Conservation (phyloP, 495 filamentous ascomycete genomes). For the Neurospora pannonica region DNA sequence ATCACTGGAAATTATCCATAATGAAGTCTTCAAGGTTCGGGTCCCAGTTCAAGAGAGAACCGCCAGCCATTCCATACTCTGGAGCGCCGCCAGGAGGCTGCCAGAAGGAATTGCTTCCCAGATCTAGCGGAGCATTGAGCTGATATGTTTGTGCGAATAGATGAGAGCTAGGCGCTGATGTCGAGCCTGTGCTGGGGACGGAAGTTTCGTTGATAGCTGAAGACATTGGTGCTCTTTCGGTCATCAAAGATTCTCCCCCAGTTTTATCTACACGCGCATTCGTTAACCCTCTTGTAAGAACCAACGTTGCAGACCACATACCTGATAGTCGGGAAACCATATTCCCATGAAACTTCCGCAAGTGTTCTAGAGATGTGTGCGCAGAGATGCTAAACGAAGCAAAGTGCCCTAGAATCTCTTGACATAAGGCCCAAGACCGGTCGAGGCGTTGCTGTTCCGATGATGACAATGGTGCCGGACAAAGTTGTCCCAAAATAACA, state of each 20-base stretch:
- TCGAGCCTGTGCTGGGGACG: background rate
- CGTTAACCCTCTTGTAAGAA: background rate
- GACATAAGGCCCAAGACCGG: constrained; percentile 9
- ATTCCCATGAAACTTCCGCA: constrained; percentile 12
- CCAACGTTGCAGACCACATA: background rate
- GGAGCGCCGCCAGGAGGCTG: constrained; percentile 3
- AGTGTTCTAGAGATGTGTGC: constrained; percentile 5
- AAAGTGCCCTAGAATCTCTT: constrained; percentile 9
- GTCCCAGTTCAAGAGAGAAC: constrained; percentile 12
- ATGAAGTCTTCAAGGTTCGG: constrained; percentile 8
- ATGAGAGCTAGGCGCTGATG: background rate
- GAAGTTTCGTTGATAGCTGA: background rate
- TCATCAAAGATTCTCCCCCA: background rate
- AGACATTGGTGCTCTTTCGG: background rate
- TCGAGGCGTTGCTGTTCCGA: constrained; percentile 7
- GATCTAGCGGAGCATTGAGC: background rate
- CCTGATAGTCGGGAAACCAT: constrained; percentile 8
- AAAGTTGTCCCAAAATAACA: constrained; percentile 20
- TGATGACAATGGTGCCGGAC: background rate
- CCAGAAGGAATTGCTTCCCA: constrained; percentile 7
- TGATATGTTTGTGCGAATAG: background rate
- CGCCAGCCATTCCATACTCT: constrained; percentile 2
- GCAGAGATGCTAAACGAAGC: constrained; percentile 16
- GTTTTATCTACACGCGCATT: background rate
- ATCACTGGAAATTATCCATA: background rate